phyloP scores from a whole-genome alignment of 352 stramenopile genomes.

The Phytophthora megakarya region DNA sequence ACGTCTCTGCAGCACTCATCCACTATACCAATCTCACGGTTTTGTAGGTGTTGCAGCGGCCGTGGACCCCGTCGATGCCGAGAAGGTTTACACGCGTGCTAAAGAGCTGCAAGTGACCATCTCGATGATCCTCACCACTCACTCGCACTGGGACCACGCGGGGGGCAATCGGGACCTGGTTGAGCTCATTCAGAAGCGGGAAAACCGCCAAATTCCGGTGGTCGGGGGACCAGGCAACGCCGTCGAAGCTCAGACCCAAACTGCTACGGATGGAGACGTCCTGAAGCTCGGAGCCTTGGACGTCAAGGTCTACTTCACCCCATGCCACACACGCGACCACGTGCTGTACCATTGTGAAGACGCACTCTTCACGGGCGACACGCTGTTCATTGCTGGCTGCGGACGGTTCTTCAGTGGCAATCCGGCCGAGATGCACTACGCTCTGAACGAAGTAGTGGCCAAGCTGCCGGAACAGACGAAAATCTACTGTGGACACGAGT shows the following conservation, averaged over 20 bases:
- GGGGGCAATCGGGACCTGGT: conserved; percentile 85
- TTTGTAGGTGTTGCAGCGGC: conserved; percentile 61
- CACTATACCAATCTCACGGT: not conserved
- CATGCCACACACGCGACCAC: conserved; percentile 92
- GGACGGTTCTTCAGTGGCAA: conserved; percentile 86
- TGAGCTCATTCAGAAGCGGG: conserved; percentile 43
- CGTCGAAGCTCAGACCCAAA: conserved; percentile 61
- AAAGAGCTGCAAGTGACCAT: conserved; percentile 67
- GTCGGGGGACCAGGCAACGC: conserved; percentile 74
- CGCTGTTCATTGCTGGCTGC: conserved; percentile 91
- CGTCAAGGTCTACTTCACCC: conserved; percentile 81
- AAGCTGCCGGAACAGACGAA: conserved; percentile 68
- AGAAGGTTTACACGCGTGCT: conserved; percentile 75
- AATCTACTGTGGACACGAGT: conserved; percentile 94
- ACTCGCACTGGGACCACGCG: conserved; percentile 92
- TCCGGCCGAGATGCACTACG: conserved; percentile 86
- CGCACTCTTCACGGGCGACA: conserved; percentile 92
- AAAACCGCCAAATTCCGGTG: conserved; percentile 57
- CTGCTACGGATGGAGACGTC: conserved; percentile 69
- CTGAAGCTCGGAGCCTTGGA: conserved; percentile 67
- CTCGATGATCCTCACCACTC: conserved; percentile 90
- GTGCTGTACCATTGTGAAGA: conserved; percentile 75
- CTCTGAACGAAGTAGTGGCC: conserved; percentile 80
- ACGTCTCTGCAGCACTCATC: conserved; percentile 17
- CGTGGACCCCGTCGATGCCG: conserved; percentile 88